These are phyloP conservation scores for Letharia columbiana DNA, from an alignment of 495 filamentous ascomycete genomes.

Conservation along the genomic window DNA sequence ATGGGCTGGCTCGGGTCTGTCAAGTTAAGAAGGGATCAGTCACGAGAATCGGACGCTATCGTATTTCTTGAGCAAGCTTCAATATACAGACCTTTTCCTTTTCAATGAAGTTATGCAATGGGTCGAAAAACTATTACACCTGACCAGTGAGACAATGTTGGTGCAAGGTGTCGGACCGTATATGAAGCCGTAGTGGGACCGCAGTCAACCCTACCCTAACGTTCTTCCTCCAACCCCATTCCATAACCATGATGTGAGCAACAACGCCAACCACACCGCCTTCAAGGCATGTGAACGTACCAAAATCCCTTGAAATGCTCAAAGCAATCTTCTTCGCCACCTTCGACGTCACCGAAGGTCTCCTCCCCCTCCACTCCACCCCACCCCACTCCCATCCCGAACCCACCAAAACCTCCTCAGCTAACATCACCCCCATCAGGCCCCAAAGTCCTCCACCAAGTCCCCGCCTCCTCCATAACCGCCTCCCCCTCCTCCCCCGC, in stretches of 20 bases:
- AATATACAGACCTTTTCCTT: background rate
- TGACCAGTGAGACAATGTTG: too few species aligned
- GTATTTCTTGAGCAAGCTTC: background rate
- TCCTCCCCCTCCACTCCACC: background rate
- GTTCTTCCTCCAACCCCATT: background rate
- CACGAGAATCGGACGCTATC: background rate
- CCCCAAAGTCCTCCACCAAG: conserved; percentile 55
- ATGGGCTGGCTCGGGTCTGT: background rate
- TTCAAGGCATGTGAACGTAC: conserved; percentile 6
- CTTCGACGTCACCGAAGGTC: conserved; percentile 81
- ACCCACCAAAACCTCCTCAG: conserved; percentile 43
- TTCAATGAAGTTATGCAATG: background rate
- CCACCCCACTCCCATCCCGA: conserved; percentile 49
- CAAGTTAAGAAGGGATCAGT: background rate
- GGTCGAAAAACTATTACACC: background rate
- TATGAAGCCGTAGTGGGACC: background rate
- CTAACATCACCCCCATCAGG: conserved; percentile 43
- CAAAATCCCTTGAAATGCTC: conserved; percentile 49
- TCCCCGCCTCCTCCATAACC: conserved; percentile 61
- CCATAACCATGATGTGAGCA: background rate
- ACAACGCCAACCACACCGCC: conserved; percentile 4
- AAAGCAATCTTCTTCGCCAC: conserved; percentile 92
- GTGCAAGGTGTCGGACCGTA: too few species aligned
- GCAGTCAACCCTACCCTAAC: background rate
- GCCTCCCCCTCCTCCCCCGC: conserved; percentile 43